Percentiles rank a stretch among this genome's conserved stretches.
phyloP scores from a whole-genome alignment of 2,329 filamentous ascomycete genomes.

The Paraconiothyrium brasiliense region DNA sequence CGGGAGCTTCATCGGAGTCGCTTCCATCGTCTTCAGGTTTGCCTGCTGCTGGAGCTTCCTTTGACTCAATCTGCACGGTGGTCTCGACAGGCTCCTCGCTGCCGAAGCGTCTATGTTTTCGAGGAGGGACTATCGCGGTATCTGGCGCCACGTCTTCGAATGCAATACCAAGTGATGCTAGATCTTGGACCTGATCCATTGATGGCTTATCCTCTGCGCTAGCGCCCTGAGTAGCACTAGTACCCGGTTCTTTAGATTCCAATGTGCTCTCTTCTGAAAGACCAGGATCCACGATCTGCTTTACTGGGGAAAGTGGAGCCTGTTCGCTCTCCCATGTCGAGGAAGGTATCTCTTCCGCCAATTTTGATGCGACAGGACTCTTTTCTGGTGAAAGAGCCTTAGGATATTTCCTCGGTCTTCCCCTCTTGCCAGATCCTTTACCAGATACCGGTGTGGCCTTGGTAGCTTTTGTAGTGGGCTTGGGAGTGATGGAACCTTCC shows the following conservation, averaged over 20 bases:
- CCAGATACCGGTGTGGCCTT: conserved; percentile 27
- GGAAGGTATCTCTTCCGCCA: conserved; percentile 37
- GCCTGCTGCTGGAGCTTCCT: conserved; percentile 21
- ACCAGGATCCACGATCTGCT: conserved; percentile 11
- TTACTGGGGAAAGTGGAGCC: conserved; percentile 27
- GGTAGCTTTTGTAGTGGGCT: conserved; percentile 21
- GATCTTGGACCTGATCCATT: conserved; percentile 4
- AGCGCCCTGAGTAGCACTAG: neutral
- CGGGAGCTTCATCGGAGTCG: conserved; percentile 52
- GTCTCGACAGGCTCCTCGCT: conserved; percentile 43
- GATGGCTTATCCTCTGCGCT: neutral
- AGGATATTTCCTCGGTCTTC: conserved; percentile 19
- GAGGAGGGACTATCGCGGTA: conserved; percentile 23
- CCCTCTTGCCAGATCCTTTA: conserved; percentile 30
- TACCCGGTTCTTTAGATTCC: neutral
- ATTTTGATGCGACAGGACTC: conserved; percentile 17
- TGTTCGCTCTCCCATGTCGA: conserved; percentile 40
- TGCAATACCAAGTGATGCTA: conserved; percentile 1
- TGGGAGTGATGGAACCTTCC: conserved; percentile 40
- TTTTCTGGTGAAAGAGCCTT: conserved; percentile 8
- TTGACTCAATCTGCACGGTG: conserved; percentile 24
- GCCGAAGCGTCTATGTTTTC: conserved; percentile 45
- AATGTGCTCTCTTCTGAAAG: neutral
- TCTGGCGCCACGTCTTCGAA: conserved; percentile 13
- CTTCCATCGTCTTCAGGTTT: conserved; percentile 37